phyloP scores from a whole-genome alignment of 305 asterid genomes.

The Fraxinus greggii region DNA sequence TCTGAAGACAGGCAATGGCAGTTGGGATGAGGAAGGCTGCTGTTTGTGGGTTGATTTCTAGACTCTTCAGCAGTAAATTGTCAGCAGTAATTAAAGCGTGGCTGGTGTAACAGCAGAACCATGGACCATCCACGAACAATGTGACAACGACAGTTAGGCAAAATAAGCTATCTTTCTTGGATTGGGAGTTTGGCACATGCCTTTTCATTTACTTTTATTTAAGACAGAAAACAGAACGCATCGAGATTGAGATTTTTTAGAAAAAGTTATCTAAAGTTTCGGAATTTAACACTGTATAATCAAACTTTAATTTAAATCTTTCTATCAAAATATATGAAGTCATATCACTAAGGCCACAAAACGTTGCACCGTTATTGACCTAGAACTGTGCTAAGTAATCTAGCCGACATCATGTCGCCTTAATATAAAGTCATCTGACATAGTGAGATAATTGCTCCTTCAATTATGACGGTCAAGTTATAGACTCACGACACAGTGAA shows the following conservation, averaged over 20 bases:
- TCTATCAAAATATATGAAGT: no score
- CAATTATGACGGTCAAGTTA: background rate
- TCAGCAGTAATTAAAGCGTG: background rate
- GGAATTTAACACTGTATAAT: background rate
- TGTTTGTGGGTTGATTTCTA: conserved; percentile 11
- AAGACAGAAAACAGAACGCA: conserved; percentile 28
- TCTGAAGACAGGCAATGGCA: conserved; percentile 16
- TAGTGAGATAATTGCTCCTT: background rate
- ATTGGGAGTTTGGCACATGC: conserved; percentile 13
- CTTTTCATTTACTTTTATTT: conserved; percentile 34
- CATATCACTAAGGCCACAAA: background rate
- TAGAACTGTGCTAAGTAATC: background rate
- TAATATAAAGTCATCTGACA: background rate
- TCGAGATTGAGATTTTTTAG: conserved; percentile 22
- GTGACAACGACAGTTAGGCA: conserved; percentile 37
- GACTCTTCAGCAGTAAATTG: conserved; percentile 21
- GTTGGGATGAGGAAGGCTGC: conserved; percentile 19
- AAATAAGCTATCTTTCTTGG: conserved; percentile 29
- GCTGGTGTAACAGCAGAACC: background rate
- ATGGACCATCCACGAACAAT: conserved; percentile 39
- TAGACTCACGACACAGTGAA: background rate
- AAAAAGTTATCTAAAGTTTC: background rate
- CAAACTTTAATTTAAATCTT: background rate
- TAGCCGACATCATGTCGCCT: no score
- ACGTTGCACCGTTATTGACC: background rate